A percentile compares a stretch with the other conserved stretches of the same genome.
Evolutionary conservation across 208 protist species (phyloP).

Genomic region (Trypanosoma theileri): DNA sequence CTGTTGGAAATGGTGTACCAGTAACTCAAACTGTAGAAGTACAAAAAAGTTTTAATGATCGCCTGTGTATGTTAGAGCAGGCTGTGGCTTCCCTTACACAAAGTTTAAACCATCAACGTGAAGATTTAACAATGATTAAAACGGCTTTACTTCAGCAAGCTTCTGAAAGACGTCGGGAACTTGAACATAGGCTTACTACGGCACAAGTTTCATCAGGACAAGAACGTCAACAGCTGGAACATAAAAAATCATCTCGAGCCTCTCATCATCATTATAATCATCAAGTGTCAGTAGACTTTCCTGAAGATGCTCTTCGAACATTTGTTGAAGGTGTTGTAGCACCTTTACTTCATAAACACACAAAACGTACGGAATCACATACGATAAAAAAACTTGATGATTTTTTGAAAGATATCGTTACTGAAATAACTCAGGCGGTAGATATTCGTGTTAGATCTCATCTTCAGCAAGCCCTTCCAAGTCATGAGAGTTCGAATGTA

Average conservation of each 20-base stretch:
- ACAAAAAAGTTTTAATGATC: conserved; percentile 36
- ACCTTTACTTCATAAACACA: conserved; percentile 54
- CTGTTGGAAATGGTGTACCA: background rate
- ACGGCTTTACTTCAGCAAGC: conserved; percentile 82
- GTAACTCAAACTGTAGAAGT: background rate
- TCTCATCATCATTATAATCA: conserved; percentile 47
- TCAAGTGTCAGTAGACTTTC: conserved; percentile 75
- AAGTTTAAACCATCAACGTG: conserved; percentile 76
- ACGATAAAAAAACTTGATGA: conserved; percentile 64
- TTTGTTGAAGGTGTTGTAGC: conserved; percentile 74
- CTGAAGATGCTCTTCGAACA: conserved; percentile 62
- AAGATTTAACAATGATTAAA: conserved; percentile 86
- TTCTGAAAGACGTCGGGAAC: conserved; percentile 51
- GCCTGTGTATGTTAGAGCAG: conserved; percentile 65
- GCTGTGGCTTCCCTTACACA: conserved; percentile 74
- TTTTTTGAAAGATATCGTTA: conserved; percentile 66
- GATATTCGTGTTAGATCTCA: conserved; percentile 49
- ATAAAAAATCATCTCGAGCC: conserved; percentile 24
- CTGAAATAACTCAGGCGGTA: conserved; percentile 47
- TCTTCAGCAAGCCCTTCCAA: conserved; percentile 8
- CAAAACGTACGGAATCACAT: conserved; percentile 56
- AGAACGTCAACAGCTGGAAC: conserved; percentile 6
- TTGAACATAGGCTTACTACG: conserved; percentile 33
- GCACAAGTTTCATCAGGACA: conserved; percentile 7
- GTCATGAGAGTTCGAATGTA: background rate